phyloP scores from a whole-genome alignment of 2,329 filamentous ascomycete species.

The Polychaeton citri region DNA sequence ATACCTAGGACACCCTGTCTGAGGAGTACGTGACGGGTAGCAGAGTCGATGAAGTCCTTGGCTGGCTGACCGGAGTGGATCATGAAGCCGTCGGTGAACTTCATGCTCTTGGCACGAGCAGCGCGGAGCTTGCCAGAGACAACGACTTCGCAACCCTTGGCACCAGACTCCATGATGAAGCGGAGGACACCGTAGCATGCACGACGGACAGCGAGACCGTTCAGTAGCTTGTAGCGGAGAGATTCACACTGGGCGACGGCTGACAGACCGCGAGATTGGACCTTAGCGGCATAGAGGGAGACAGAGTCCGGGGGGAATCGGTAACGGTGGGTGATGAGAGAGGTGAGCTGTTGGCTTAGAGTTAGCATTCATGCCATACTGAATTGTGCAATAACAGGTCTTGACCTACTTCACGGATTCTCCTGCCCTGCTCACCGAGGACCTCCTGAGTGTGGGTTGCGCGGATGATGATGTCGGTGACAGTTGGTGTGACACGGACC shows the following conservation, averaged over 20 bases:
- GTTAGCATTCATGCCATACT: too few relatives aligned
- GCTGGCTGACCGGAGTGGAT: conserved; percentile 99
- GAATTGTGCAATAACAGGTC: not conserved
- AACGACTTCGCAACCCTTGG: conserved; percentile 99
- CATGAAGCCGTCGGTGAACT: conserved; percentile 99
- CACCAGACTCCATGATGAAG: conserved; percentile 99
- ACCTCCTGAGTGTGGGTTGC: conserved; percentile 99
- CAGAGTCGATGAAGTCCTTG: conserved; percentile 98
- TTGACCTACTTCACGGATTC: conserved; percentile 64
- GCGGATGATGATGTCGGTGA: conserved; percentile 99
- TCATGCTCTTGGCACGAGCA: conserved; percentile 99
- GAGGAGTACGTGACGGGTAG: conserved; percentile 98
- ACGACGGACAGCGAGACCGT: conserved; percentile 95
- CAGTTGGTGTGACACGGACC: conserved; percentile 98
- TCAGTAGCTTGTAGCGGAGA: conserved; percentile 99
- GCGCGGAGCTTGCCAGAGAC: conserved; percentile 98
- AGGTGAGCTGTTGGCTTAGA: conserved; percentile 65
- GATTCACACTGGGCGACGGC: conserved; percentile 99
- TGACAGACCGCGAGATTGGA: conserved; percentile 99
- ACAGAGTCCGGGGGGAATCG: conserved; percentile 99
- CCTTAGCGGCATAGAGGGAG: conserved; percentile 99
- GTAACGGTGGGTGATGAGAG: conserved; percentile 99
- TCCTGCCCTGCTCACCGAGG: conserved; percentile 97
- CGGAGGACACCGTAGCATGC: conserved; percentile 97
- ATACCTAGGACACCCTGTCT: conserved; percentile 99